Evolutionary conservation across 108 stramenopile genomes (phyloP).

Genomic region (Seminavis robusta): DNA sequence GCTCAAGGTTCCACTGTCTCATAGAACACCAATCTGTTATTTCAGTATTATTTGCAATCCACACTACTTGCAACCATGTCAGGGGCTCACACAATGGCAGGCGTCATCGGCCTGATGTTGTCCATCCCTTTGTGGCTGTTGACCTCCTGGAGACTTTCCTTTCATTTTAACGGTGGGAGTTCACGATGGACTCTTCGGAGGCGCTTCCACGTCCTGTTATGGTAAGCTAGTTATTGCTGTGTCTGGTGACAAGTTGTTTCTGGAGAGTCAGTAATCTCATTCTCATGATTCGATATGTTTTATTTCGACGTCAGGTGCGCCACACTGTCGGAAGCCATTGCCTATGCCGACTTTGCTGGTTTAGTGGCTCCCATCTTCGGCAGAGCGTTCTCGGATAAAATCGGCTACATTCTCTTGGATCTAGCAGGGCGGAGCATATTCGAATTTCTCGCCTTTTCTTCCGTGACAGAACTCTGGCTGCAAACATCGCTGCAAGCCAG

Average conservation of each 20-base stretch:
- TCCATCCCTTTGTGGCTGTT: constrained; percentile 14
- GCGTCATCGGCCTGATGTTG: constrained; percentile 18
- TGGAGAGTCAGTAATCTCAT: neutral
- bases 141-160: constrained; percentile 19
- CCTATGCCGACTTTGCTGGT: constrained; percentile 16
- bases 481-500: constrained; percentile 18
- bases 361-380: constrained; percentile 5
- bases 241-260: neutral
- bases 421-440: constrained; percentile 16
- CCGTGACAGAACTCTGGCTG: constrained; percentile 26
- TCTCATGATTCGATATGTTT: neutral
- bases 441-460: constrained; percentile 18
- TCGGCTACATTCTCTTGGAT: constrained; percentile 24
- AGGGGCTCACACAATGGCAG: neutral
- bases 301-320: neutral
- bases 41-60: too few relatives aligned
- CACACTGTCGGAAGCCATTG: constrained; percentile 5
- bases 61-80: too few relatives aligned
- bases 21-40: too few relatives aligned
- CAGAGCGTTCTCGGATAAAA: constrained; percentile 19
- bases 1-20: too few relatives aligned
- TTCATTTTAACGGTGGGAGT: constrained; percentile 8
- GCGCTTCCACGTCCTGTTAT: constrained; percentile 19
- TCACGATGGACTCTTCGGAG: constrained; percentile 21
- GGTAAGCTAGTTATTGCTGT: neutral